Conservation (phyloP, 2,329 filamentous ascomycete genomes). For the Lasiodiplodia sp. region DNA sequence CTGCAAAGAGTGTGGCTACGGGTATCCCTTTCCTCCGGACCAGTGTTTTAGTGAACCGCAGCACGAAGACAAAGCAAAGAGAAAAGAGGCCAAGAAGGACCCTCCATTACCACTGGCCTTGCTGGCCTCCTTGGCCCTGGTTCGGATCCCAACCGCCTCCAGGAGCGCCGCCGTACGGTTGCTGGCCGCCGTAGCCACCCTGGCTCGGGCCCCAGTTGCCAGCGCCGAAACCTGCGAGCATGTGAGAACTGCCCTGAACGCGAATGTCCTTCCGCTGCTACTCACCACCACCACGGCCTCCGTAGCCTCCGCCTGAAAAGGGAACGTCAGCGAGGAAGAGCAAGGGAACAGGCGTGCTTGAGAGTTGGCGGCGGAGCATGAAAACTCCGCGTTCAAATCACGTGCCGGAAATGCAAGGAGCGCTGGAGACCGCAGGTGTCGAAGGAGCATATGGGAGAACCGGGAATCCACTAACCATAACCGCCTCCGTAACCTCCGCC, state of each 20-base stretch:
- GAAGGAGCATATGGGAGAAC: neutral
- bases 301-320: slow-evolving; percentile 34
- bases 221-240: slow-evolving; percentile 24
- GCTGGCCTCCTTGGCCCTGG: slow-evolving; percentile 36
- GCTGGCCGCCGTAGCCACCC: slow-evolving; percentile 42
- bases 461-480: slow-evolving; percentile 36
- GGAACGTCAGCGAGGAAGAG: slow-evolving; percentile 36
- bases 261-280: neutral
- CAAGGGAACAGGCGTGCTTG: neutral
- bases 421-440: neutral
- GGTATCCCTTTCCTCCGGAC: slow-evolving; percentile 28
- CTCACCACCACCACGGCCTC: slow-evolving; percentile 35
- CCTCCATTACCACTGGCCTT: slow-evolving; percentile 32
- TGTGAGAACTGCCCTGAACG: slow-evolving; percentile 6
- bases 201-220: slow-evolving; percentile 39
- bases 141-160: slow-evolving; percentile 33
- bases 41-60: slow-evolving; percentile 21
- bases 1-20: slow-evolving; percentile 30
- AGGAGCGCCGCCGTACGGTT: slow-evolving; percentile 42
- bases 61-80: slow-evolving; percentile 19
- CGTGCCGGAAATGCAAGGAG: neutral
- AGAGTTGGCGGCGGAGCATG: neutral
- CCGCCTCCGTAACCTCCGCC: slow-evolving; percentile 38
- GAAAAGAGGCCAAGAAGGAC: slow-evolving; percentile 9
- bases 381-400: neutral